Evolutionary conservation across 2,329 filamentous ascomycete species (phyloP), one percentile per base, ranked within the genome.

Genomic region (Cladosporium phlei): DNA sequence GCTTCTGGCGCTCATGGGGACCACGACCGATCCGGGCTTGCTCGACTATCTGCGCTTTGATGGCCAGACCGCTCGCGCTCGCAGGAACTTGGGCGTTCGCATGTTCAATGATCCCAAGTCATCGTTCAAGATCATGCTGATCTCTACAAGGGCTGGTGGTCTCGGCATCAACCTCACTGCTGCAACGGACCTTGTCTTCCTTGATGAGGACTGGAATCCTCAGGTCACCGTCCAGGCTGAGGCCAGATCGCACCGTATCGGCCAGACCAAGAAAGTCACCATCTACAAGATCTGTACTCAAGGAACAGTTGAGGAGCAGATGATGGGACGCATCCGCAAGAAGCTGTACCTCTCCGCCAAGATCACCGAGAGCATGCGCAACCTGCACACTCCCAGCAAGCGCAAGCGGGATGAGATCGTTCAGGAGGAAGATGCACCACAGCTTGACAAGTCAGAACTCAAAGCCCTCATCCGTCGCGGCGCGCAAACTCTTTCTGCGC

Each of bases 341-440:
- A 83, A 82, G 61, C 65, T 81, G 0, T 82, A 82, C 50, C 65
- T 82, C 0, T 80, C 77, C 0, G 70, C 75, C 0, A 82, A 80
- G 55, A 76, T 82, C 14, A 80, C 76, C 0, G 78, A 80, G 50
- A 72, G 72, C 1, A 79, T 80, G 74, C 68, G 72, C 32, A 76
- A 73, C 52, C 70, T 78, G 5, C 74, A 79, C 53, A 64, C 66
- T 1, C 59, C 61, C 3, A 61, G 63, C 37, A 68, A 66, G 40
- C 57, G 61, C 27, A 65, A 64, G 51, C 48, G 53, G 8, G 35
- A 50, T 8, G 51, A 55, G 3, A 46, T 58, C 2, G 64, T 69
- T 11, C 72, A 75, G 9, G 70, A 76, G 17, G 32, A 37, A 16
- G 9, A 34, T 3, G 68, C 72, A 56, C 76, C 77, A 2, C 70